Conservation (phyloP, 441 rosid genomes). For the Kokia cookei region DNA sequence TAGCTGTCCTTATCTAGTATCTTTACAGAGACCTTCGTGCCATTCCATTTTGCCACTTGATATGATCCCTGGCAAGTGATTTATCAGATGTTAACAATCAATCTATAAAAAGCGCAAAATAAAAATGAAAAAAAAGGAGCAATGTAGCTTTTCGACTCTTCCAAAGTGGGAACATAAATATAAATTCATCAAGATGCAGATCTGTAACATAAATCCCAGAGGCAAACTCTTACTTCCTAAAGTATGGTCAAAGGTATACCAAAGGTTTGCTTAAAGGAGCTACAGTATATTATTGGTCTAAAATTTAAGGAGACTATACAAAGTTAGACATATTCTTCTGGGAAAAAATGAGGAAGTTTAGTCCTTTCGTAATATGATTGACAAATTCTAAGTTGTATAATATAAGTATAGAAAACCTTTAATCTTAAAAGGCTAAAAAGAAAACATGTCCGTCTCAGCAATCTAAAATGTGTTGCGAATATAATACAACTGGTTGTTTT, state of each 20-base stretch:
- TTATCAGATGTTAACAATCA: neutral
- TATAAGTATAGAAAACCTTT: neutral
- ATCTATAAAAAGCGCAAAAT: neutral
- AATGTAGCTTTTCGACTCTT: neutral
- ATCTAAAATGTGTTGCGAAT: neutral
- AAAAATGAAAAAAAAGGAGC: neutral
- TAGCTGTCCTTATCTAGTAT: conserved; percentile 79
- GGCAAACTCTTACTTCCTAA: neutral
- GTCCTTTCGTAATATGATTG: neutral
- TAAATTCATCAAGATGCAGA: neutral
- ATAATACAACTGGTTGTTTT: neutral
- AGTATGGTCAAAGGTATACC: neutral
- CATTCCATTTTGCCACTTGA: conserved; percentile 99
- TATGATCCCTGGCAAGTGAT: conserved; percentile 61
- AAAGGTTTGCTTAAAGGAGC: neutral
- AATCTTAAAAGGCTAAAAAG: neutral
- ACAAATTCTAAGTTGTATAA: neutral
- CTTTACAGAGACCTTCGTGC: conserved; percentile 89
- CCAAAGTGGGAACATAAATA: neutral
- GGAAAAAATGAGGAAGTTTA: neutral
- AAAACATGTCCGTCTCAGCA: neutral
- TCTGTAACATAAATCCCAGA: neutral
- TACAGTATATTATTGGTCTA: neutral
- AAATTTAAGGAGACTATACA: neutral
- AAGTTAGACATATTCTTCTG: neutral